A percentile compares a stretch with the other conserved stretches of the same genome.
Evolutionary conservation across 805 yeast genomes (phyloP).

Genomic region (Saturnispora besseyi): DNA sequence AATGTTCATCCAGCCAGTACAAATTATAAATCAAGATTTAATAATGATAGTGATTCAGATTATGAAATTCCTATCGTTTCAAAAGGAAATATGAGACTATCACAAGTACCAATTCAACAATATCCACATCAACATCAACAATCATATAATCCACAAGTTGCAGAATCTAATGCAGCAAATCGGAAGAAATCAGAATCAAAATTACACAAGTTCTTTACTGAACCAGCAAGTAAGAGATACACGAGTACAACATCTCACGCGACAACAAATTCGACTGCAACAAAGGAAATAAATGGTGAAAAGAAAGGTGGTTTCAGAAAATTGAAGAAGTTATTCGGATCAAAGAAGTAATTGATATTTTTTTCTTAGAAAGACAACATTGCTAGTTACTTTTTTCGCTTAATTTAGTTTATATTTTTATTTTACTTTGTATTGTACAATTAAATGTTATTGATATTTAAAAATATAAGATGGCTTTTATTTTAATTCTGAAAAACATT

Average conservation of each 20-base stretch:
- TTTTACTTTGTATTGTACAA: not conserved
- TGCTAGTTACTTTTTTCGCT: not conserved
- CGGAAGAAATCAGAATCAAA: slow-evolving; percentile 8
- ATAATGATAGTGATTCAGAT: slow-evolving; percentile 55
- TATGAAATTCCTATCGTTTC: slow-evolving; percentile 25
- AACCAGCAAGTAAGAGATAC: slow-evolving; percentile 12
- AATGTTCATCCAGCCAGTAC: slow-evolving; percentile 22
- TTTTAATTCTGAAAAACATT: too few relatives aligned
- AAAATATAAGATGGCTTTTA: too few relatives aligned
- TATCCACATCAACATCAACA: not conserved
- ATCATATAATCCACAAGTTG: not conserved
- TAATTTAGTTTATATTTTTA: not conserved
- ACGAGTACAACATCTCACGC: slow-evolving; percentile 8
- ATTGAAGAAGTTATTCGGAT: slow-evolving; percentile 29
- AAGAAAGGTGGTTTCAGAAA: slow-evolving; percentile 29
- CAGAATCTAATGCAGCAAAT: not conserved
- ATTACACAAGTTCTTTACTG: slow-evolving; percentile 13
- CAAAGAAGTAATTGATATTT: slow-evolving; percentile 7
- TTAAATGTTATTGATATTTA: too few relatives aligned
- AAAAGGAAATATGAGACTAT: not conserved
- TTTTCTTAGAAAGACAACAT: too few relatives aligned
- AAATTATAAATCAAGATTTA: slow-evolving; percentile 44
- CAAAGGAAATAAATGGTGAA: slow-evolving; percentile 13
- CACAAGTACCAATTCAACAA: not conserved
- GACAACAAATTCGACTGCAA: slow-evolving; percentile 22